These are phyloP conservation scores for Skeletonema costatum DNA, from an alignment of 108 stramenopile genomes.

Conservation along the genomic window DNA sequence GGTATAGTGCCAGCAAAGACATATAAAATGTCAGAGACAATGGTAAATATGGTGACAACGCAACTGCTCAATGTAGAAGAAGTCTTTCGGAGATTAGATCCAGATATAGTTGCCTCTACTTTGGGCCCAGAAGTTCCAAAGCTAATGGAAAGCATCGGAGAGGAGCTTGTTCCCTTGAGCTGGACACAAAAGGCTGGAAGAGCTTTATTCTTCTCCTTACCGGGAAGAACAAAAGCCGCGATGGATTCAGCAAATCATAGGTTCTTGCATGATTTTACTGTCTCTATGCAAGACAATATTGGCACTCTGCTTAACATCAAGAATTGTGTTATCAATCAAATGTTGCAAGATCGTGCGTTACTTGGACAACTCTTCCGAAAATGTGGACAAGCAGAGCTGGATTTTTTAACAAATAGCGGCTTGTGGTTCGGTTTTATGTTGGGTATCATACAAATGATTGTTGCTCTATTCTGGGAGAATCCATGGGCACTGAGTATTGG, in stretches of 20 bases:
- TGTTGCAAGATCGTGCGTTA: constrained; percentile 78
- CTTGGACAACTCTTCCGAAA: constrained; percentile 79
- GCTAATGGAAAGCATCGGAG: constrained; percentile 58
- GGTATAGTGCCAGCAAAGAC: constrained; percentile 92
- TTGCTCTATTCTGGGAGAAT: constrained; percentile 94
- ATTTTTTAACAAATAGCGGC: constrained; percentile 86
- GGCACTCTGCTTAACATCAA: constrained; percentile 71
- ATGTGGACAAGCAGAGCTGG: constrained; percentile 82
- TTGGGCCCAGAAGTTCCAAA: constrained; percentile 76
- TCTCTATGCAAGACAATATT: constrained; percentile 76
- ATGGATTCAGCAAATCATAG: constrained; percentile 49
- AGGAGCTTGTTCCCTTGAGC: constrained; percentile 46
- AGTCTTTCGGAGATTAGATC: constrained; percentile 78
- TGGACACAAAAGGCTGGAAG: constrained; percentile 33
- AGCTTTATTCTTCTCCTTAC: constrained; percentile 41
- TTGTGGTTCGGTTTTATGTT: constrained; percentile 95
- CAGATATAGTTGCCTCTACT: constrained; percentile 56
- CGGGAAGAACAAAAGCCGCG: constrained; percentile 21
- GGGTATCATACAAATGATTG: constrained; percentile 91
- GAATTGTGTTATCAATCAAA: constrained; percentile 87
- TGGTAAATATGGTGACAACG: constrained; percentile 87
- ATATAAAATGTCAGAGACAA: constrained; percentile 73
- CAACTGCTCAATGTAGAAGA: constrained; percentile 81
- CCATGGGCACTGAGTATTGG: constrained; percentile 92
- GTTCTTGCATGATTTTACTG: constrained; percentile 57